Evolutionary conservation across 1,284 basidiomycete species (phyloP), one percentile per base, ranked within the genome.

Genomic region (Naganishia sp.): DNA sequence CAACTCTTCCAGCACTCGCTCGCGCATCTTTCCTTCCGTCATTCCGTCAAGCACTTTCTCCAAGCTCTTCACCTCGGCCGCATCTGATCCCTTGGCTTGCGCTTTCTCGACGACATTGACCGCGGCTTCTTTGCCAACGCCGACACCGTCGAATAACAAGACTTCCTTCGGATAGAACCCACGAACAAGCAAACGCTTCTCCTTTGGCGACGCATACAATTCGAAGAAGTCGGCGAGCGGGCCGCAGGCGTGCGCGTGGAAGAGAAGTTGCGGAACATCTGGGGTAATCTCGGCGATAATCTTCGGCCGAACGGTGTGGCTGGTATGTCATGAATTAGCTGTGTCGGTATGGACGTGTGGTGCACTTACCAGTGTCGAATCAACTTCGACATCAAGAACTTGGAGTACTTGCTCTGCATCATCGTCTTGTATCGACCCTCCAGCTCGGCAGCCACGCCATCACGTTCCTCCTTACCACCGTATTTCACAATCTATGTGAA

Each of bases 81-180:
- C 71, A 72, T 73, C 73, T 70, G 75, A 77, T 84, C 78, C 86
- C 85, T 63, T 64, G 18, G 63, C 66, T 11, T 55, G 39, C 33
- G 59, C 60, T 43, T 63, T 66, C 53, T 66, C 60, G 33, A 66
- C 7, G 7, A 61, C 59, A 42, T 61, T 61, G 7, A 42, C 59
- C 36, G 59, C 48, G 84, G 83, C 28, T 78, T 79, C 69, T 85
- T 64, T 65, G 54, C 57, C 60, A 7, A 69, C 59, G 25, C 59
- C 66, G 13, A 67, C 54, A 43, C 88, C 78, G 86, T 89, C 86
- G 76, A 93, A 92, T 42, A 95, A 79, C 3, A 84, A 82, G 1
- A 87, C 88, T 77, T 95, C 92, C 74, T 89, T 90, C 18, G 92
- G 92, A 72, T 92, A 95, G 73, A 94, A 92, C 69, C 92, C 90